These are phyloP conservation scores for Zychaea mexicana DNA, from an alignment of 371 early-diverging fungal species.

Conservation along the genomic window DNA sequence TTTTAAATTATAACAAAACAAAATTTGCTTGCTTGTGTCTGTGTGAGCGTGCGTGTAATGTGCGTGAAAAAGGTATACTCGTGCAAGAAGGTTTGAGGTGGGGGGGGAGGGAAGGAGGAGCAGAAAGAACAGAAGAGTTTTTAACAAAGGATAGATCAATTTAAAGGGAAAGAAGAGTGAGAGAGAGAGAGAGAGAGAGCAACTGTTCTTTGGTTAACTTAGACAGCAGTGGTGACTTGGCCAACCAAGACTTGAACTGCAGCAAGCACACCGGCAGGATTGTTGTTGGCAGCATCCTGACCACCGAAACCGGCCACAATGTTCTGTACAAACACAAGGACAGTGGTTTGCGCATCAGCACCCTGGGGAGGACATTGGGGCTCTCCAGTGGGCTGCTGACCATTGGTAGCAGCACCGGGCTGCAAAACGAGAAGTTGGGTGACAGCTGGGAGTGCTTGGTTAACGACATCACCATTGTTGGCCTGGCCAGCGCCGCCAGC, in stretches of 20 bases:
- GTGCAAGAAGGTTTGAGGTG: background rate
- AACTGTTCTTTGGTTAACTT: background rate
- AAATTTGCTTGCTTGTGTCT: too few species aligned
- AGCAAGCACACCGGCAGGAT: background rate
- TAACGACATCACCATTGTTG: background rate
- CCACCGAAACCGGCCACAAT: background rate
- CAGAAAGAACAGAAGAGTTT: too few species aligned
- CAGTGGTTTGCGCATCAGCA: background rate
- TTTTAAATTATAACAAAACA: too few species aligned
- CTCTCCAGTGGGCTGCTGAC: background rate
- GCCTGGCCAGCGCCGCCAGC: background rate
- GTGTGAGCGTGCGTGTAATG: too few species aligned
- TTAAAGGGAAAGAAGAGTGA: too few species aligned
- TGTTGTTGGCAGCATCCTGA: background rate
- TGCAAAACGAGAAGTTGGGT: background rate
- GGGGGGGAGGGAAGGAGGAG: too few species aligned
- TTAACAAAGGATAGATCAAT: too few species aligned
- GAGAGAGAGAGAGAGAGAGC: background rate
- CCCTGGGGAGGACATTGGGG: background rate
- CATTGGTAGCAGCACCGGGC: background rate
- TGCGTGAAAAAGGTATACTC: background rate
- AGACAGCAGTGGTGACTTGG: background rate
- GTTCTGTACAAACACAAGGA: background rate
- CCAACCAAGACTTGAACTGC: background rate
- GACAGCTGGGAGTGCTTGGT: background rate